Base-by-base conservation (phyloP, 1,284 basidiomycete genomes). In the Austroboletus rostrupii region DNA sequence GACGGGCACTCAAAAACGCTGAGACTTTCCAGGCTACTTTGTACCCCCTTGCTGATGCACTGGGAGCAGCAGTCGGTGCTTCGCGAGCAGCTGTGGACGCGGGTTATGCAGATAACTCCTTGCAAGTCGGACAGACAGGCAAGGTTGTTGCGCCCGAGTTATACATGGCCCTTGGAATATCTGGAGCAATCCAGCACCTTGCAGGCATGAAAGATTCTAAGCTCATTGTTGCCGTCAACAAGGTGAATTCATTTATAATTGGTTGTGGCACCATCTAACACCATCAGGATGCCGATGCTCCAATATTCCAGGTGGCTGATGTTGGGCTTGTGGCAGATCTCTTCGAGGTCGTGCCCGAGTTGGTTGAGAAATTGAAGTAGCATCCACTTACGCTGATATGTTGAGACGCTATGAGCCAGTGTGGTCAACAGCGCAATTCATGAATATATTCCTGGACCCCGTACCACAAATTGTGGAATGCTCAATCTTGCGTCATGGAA, bases 151-250 rank as follows among this genome's bases (percentile, higher is more conserved):
- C 92, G 6, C 96, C 95, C 0, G 91, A 97, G 70, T 75, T 99
- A 50, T 99, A 99, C 72, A 80, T 99, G 66, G 97, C 97, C 14
- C 71, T 99, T 44, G 97, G 97, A 55, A 99, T 99, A 63, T 97
- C 92, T 28, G 97, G 97, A 40, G 97, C 64, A 28, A 99, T 99
- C 62, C 97, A 99, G 73, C 97, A 99, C 76, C 76, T 99, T 55
- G 97, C 97, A 26, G 97, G 97, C 29, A 99, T 99, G 97, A 99
- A 99, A 71, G 97, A 99, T 70, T 94, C 91, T 17, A 99, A 99
- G 75, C 78, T 97, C 61, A 99, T 99, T 58, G 95, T 97, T 26
- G 96, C 97, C 8, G 85, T 99, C 60, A 99, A 99, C 78, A 99
- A 99, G 81, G 92, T 84, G 49, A 28, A 13, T 43, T 1, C 11